A percentile compares a stretch with the other conserved stretches of the same genome.
phyloP scores from a whole-genome alignment of 768 basidiomycete species.

The Hygrocybe punicea region DNA sequence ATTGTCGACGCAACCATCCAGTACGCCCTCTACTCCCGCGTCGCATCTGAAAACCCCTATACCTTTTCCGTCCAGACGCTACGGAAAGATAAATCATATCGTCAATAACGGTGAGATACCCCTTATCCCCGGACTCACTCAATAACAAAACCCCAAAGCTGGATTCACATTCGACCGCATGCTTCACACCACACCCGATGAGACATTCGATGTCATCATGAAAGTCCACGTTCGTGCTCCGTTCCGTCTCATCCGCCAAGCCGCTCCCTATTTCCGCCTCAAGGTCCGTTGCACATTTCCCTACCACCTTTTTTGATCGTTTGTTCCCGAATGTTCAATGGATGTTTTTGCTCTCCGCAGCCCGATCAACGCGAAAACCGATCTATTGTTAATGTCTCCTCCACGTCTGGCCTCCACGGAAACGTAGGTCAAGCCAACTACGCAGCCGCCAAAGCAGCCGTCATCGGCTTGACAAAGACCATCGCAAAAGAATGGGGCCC shows the following conservation, averaged over 20 bases:
- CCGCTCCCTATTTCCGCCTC: constrained; percentile 80
- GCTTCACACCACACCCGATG: constrained; percentile 83
- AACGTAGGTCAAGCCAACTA: constrained; percentile 86
- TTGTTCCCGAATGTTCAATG: background rate
- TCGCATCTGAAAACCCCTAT: constrained; percentile 10
- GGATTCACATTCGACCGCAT: constrained; percentile 84
- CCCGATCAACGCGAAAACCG: constrained; percentile 59
- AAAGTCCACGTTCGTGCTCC: constrained; percentile 85
- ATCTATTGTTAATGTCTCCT: constrained; percentile 79
- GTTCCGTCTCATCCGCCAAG: constrained; percentile 79
- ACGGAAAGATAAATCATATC: constrained; percentile 83
- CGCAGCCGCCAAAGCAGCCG: constrained; percentile 73
- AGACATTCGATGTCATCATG: constrained; percentile 75
- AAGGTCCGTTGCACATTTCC: constrained; percentile 40
- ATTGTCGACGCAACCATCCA: constrained; percentile 72
- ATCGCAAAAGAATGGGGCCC: constrained; percentile 85
- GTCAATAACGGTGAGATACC: constrained; percentile 64
- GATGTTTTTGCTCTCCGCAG: constrained; percentile 36
- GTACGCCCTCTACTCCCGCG: too few relatives aligned
- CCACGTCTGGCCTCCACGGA: constrained; percentile 78
- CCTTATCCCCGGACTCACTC: background rate
- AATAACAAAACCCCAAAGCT: constrained; percentile 38
- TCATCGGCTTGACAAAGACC: constrained; percentile 79
- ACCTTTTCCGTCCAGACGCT: constrained; percentile 46
- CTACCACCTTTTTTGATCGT: constrained; percentile 14